A percentile compares a stretch with the other conserved stretches of the same genome.
These are phyloP conservation scores for Arabis hirsuta DNA, from an alignment of 345 rosid species.

Conservation along the genomic window DNA sequence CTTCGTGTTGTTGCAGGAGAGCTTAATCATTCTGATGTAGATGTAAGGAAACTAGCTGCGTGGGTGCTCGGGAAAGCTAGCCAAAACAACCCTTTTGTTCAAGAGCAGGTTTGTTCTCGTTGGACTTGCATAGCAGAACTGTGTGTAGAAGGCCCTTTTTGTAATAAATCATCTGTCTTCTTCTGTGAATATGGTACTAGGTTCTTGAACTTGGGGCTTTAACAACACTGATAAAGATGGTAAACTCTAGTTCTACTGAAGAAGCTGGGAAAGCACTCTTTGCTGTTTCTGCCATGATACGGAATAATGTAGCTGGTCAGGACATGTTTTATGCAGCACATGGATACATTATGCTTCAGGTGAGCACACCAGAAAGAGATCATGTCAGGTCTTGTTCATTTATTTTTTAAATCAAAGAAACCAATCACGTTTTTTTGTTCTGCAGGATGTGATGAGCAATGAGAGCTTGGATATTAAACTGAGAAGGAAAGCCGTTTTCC, in stretches of 20 bases:
- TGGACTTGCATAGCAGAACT: slow-evolving; percentile 8
- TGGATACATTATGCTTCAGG: slow-evolving; percentile 91
- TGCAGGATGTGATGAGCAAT: slow-evolving; percentile 71
- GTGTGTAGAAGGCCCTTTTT: slow-evolving; percentile 11
- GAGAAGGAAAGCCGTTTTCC: slow-evolving; percentile 70
- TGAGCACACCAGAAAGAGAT: slow-evolving; percentile 37
- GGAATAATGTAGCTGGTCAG: slow-evolving; percentile 75
- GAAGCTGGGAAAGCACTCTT: slow-evolving; percentile 90
- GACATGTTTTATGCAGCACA: slow-evolving; percentile 73
- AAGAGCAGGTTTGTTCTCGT: slow-evolving; percentile 61
- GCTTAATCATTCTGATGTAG: slow-evolving; percentile 71
- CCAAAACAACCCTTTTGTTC: slow-evolving; percentile 85
- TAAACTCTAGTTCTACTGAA: slow-evolving; percentile 63
- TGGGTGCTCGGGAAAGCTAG: slow-evolving; percentile 95
- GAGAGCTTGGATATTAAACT: slow-evolving; percentile 66
- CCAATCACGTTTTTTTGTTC: slow-evolving; percentile 7
- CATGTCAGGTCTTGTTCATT: slow-evolving; percentile 8
- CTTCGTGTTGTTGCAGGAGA: slow-evolving; percentile 56
- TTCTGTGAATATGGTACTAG: slow-evolving; percentile 45
- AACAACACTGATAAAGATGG: slow-evolving; percentile 65
- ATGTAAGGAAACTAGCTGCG: slow-evolving; percentile 76
- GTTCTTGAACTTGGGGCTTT: slow-evolving; percentile 79
- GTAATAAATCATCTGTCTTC: slow-evolving; percentile 2
- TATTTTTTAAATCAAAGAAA: slow-evolving; percentile 23
- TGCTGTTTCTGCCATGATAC: slow-evolving; percentile 85